Evolutionary conservation across 805 yeast genomes (phyloP).

Genomic region (Metschnikowia chrysomelidarum): DNA sequence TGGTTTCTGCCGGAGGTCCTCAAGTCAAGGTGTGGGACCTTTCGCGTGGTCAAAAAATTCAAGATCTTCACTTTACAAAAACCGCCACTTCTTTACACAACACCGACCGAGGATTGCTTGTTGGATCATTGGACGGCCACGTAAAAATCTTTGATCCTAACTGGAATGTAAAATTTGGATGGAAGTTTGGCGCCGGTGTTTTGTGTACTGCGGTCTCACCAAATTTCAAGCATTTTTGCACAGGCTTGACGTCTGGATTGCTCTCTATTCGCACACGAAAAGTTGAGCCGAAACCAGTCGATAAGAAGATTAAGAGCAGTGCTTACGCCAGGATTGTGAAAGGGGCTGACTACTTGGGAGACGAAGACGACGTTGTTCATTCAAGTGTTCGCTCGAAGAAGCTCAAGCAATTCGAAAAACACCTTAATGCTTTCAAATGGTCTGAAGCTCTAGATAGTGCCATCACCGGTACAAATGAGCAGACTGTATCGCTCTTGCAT

Average conservation of each 20-base stretch:
- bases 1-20: slow-evolving; percentile 80
- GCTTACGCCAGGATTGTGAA: slow-evolving; percentile 80
- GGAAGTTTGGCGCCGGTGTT: slow-evolving; percentile 92
- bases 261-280: slow-evolving; percentile 86
- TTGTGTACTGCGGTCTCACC: slow-evolving; percentile 89
- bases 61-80: slow-evolving; percentile 82
- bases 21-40: slow-evolving; percentile 90
- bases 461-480: slow-evolving; percentile 76
- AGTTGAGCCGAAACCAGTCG: slow-evolving; percentile 54
- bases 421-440: slow-evolving; percentile 88
- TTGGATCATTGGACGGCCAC: slow-evolving; percentile 96
- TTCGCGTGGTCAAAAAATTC: slow-evolving; percentile 67
- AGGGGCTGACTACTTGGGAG: slow-evolving; percentile 90
- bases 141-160: slow-evolving; percentile 86
- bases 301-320: slow-evolving; percentile 50
- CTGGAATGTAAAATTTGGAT: slow-evolving; percentile 92
- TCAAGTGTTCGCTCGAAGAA: slow-evolving; percentile 60
- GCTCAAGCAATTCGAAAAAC: slow-evolving; percentile 77
- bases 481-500: slow-evolving; percentile 76
- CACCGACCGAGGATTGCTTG: slow-evolving; percentile 77
- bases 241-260: slow-evolving; percentile 88
- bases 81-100: slow-evolving; percentile 82
- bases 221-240: slow-evolving; percentile 76
- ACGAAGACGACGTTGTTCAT: slow-evolving; percentile 72
- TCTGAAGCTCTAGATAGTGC: slow-evolving; percentile 89